Base-by-base conservation (phyloP, 2,329 filamentous ascomycete species). In the Penicillium palitans region DNA sequence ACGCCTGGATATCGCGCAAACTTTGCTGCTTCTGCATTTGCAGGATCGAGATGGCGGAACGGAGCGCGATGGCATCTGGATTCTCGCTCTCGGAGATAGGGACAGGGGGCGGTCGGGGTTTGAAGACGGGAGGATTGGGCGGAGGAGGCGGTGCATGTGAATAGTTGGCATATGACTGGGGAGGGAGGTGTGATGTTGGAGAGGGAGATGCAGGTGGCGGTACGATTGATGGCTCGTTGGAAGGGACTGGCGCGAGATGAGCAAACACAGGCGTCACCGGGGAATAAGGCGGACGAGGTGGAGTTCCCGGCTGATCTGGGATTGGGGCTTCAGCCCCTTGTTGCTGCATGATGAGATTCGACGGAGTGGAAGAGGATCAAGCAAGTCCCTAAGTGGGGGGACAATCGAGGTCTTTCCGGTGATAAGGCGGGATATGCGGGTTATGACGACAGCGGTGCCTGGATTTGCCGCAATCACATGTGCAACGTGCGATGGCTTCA, bases 1-100 rank as follows among this genome's bases (percentile, higher is more conserved):
- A 80, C 0, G 83, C 79, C 65, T 84, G 83, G 52, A 97, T 87
- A 76, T 97, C 93, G 47, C 84, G 83, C 50, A 87, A 80, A 41
- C 91, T 91, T 72, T 89, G 90, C 69, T 88, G 86, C 63, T 87
- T 87, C 78, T 98, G 93, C 64, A 96, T 82, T 77, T 96, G 91
- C 47, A 98, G 81, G 52, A 96, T 87, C 9, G 90, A 89, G 60
- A 97, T 91, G 46, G 93, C 90, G 27, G 90, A 90, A 64, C 89
- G 87, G 59, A 97, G 82, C 6, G 93, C 93, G 60, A 97, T 88
- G 25, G 89, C 91, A 79, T 98, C 93, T 8, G 91, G 87, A 70
- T 96, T 96, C 55, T 79, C 75, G 53, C 77, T 78, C 57, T 80
- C 76, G 31, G 76, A 79, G 54, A 81, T 74, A 10, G 79, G 78